These are phyloP conservation scores for Ceratobasidium sp. DNA, from an alignment of 1,284 basidiomycete species.

Conservation along the genomic window DNA sequence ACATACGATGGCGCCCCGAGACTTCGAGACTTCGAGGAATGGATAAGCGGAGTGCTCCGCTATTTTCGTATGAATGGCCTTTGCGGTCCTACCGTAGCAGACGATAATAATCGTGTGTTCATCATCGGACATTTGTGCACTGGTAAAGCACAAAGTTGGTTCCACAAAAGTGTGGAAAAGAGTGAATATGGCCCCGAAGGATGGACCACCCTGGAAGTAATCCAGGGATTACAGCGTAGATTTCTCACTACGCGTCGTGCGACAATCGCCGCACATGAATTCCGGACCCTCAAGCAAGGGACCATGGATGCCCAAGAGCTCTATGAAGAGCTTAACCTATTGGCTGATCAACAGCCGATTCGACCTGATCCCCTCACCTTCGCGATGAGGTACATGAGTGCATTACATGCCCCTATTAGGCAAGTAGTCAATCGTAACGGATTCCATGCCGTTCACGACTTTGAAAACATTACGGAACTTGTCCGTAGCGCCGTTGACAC, in stretches of 20 bases:
- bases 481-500: neutral
- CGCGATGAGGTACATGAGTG: neutral
- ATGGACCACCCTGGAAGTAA: neutral
- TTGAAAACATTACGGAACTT: neutral
- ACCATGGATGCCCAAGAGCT: slow-evolving; percentile 1
- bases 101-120: neutral
- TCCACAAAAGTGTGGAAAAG: neutral
- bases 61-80: neutral
- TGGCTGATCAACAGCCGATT: neutral
- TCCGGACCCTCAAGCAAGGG: neutral
- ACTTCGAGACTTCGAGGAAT: neutral
- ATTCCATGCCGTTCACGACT: neutral
- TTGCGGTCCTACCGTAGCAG: neutral
- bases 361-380: neutral
- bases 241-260: neutral
- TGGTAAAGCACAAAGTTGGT: neutral
- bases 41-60: neutral
- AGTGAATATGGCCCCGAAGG: neutral
- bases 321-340: neutral
- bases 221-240: neutral
- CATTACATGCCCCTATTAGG: neutral
- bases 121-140: neutral
- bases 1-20: neutral
- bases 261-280: neutral
- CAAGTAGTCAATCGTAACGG: neutral